phyloP scores from a whole-genome alignment of 1,284 basidiomycete genomes.

The Cerrena zonata region DNA sequence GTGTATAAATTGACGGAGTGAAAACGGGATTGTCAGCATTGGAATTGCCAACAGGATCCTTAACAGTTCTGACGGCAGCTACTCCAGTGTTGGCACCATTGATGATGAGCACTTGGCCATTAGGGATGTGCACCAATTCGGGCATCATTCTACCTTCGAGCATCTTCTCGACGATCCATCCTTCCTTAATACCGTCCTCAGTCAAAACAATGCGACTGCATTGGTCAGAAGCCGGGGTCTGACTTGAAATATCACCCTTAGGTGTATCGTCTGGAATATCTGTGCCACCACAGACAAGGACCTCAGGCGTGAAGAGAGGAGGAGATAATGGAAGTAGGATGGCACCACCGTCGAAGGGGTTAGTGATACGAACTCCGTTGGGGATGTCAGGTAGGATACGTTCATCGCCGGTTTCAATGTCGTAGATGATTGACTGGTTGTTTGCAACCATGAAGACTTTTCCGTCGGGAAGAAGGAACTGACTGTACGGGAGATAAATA shows the following conservation, averaged over 20 bases:
- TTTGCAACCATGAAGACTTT: slow-evolving; percentile 41
- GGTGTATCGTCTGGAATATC: slow-evolving; percentile 10
- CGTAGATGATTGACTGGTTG: slow-evolving; percentile 38
- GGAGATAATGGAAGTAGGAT: slow-evolving; percentile 44
- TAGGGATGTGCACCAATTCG: slow-evolving; percentile 39
- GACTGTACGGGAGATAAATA: slow-evolving; percentile 16
- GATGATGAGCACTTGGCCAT: too few relatives aligned
- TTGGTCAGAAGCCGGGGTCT: slow-evolving; percentile 34
- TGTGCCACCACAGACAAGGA: slow-evolving; percentile 45
- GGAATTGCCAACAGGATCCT: slow-evolving; percentile 25
- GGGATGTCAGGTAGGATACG: slow-evolving; percentile 34
- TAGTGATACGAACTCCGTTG: too few relatives aligned
- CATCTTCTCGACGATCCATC: slow-evolving; percentile 27
- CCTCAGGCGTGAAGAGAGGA: slow-evolving; percentile 39
- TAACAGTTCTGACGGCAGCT: slow-evolving; percentile 36
- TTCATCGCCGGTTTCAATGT: slow-evolving; percentile 32
- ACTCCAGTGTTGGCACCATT: slow-evolving; percentile 43
- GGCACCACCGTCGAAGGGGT: slow-evolving; percentile 36
- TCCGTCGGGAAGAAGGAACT: slow-evolving; percentile 31
- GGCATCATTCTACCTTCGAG: slow-evolving; percentile 38
- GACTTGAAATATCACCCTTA: slow-evolving; percentile 25
- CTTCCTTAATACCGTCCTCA: slow-evolving; percentile 31
- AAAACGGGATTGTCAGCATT: too few relatives aligned
- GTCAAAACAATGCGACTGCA: slow-evolving; percentile 37
- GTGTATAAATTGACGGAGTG: slow-evolving; percentile 48